Percentiles rank a stretch among this genome's conserved stretches.
Evolutionary conservation across 2,329 filamentous ascomycete genomes (phyloP).

Genomic region (Beauveria australis): DNA sequence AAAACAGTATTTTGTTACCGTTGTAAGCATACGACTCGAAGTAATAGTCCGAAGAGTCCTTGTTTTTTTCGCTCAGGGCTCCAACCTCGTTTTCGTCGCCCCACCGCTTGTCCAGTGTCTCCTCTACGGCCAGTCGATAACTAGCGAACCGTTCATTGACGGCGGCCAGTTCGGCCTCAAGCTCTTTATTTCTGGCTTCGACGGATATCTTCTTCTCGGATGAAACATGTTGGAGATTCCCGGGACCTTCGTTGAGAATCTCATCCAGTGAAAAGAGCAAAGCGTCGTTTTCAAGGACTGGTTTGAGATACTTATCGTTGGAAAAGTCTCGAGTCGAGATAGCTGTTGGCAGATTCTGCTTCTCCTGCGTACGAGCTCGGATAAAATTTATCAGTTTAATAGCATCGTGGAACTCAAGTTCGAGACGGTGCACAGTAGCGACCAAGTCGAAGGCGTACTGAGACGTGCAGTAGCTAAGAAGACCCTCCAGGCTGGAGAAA

Average conservation of each 20-base stretch:
- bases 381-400: constrained; percentile 71
- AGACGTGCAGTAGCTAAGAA: constrained; percentile 62
- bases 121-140: constrained; percentile 57
- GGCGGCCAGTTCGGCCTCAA: constrained; percentile 53
- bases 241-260: constrained; percentile 42
- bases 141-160: constrained; percentile 54
- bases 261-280: constrained; percentile 84
- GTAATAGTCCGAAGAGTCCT: constrained; percentile 35
- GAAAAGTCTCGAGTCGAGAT: constrained; percentile 56
- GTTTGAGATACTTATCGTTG: constrained; percentile 76
- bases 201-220: constrained; percentile 18
- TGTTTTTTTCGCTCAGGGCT: constrained; percentile 20
- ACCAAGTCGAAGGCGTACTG: constrained; percentile 61
- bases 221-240: constrained; percentile 19
- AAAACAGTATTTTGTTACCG: constrained; percentile 33
- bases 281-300: constrained; percentile 81
- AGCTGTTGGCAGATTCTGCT: constrained; percentile 42
- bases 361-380: constrained; percentile 37
- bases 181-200: constrained; percentile 42
- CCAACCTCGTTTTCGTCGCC: constrained; percentile 41
- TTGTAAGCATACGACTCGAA: constrained; percentile 55
- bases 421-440: constrained; percentile 45
- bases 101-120: constrained; percentile 59
- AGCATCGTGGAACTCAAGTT: constrained; percentile 63
- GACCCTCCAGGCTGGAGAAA: constrained; percentile 54